Percentiles rank a stretch among this genome's conserved stretches.
Conservation (phyloP, 2,329 filamentous ascomycete species). For the Colletotrichum higginsianum region DNA sequence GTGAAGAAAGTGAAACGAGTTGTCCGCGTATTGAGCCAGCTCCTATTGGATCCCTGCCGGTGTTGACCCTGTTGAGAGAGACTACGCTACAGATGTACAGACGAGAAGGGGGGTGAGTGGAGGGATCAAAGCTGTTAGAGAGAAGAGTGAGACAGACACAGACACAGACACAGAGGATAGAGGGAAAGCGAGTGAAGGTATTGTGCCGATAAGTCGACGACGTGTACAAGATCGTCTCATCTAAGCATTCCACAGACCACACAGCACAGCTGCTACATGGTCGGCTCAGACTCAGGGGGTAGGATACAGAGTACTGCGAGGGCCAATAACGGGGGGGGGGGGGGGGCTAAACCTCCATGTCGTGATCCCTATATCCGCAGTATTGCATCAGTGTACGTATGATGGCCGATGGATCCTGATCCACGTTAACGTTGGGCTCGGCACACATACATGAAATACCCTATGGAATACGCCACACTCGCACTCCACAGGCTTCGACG, state of each 20-base stretch:
- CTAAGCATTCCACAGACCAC: slow-evolving; percentile 16
- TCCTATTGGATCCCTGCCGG: slow-evolving; percentile 20
- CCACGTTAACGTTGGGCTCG: not conserved
- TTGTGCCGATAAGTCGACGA: too few relatives aligned
- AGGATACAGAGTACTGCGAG: not conserved
- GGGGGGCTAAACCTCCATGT: not conserved
- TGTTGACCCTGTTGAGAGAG: not conserved
- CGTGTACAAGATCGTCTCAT: slow-evolving; percentile 15
- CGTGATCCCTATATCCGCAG: not conserved
- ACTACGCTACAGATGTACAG: slow-evolving; percentile 4
- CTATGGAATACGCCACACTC: not conserved
- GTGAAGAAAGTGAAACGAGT: slow-evolving; percentile 30
- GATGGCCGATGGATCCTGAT: not conserved
- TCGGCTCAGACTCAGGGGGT: slow-evolving; percentile 1
- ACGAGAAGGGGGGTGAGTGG: not conserved
- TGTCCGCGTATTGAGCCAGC: not conserved
- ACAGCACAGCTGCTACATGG: slow-evolving; percentile 7
- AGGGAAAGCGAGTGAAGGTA: too few relatives aligned
- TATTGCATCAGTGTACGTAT: too few relatives aligned
- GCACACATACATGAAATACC: not conserved
- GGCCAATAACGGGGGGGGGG: not conserved
- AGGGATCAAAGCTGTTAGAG: not conserved
- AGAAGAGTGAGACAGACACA: not conserved
- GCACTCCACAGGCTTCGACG: not conserved
- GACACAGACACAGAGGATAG: too few relatives aligned